phyloP scores from a whole-genome alignment of 2,329 filamentous ascomycete genomes.

The Alternaria incomplexa region DNA sequence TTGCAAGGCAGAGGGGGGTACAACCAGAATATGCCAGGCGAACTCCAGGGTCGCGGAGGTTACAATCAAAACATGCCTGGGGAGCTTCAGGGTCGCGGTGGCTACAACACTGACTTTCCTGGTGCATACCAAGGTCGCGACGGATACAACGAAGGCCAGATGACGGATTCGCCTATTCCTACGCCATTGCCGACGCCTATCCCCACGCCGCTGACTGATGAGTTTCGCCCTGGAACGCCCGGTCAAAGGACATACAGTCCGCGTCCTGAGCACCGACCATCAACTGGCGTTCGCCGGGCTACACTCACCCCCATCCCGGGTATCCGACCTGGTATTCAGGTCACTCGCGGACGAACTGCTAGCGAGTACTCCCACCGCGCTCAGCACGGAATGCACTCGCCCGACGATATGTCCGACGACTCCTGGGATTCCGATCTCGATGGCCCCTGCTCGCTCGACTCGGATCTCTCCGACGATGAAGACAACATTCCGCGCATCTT shows the following conservation, averaged over 20 bases:
- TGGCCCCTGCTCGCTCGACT: constrained; percentile 40
- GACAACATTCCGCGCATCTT: constrained; percentile 15
- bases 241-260: constrained; percentile 38
- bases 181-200: constrained; percentile 31
- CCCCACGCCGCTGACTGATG: constrained; percentile 39
- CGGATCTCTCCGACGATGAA: constrained; percentile 25
- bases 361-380: constrained; percentile 41
- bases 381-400: constrained; percentile 35
- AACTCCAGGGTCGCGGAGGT: constrained; percentile 38
- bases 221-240: constrained; percentile 42
- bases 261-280: constrained; percentile 37
- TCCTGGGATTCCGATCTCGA: constrained; percentile 52
- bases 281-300: constrained; percentile 40
- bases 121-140: constrained; percentile 41
- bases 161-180: constrained; percentile 41
- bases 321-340: constrained; percentile 43
- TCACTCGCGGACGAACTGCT: constrained; percentile 35
- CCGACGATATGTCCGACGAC: constrained; percentile 45
- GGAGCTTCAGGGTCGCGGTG: constrained; percentile 42
- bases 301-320: constrained; percentile 48
- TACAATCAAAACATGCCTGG: constrained; percentile 40
- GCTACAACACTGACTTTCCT: constrained; percentile 37
- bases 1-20: constrained; percentile 42
- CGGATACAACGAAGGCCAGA: constrained; percentile 38
- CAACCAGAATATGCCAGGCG: constrained; percentile 33